Evolutionary conservation across 2,329 filamentous ascomycete genomes (phyloP).

Genomic region (Colletotrichum gloeosporioides): DNA sequence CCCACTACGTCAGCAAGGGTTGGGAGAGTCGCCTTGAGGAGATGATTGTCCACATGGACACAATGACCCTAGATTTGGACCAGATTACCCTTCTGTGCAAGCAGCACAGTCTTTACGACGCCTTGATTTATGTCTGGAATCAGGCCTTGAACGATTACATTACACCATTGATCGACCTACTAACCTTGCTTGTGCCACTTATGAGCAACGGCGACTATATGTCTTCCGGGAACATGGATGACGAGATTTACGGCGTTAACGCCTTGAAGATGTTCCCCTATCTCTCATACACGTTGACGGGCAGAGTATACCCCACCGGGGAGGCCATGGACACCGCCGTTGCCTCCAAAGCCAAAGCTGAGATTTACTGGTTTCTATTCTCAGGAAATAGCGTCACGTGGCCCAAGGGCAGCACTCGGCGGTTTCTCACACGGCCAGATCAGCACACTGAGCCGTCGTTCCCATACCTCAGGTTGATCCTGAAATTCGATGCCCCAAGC

Average conservation of each 20-base stretch:
- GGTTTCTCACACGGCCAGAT: constrained; percentile 65
- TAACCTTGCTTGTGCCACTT: constrained; percentile 69
- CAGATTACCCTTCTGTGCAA: constrained; percentile 91
- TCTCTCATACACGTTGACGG: constrained; percentile 88
- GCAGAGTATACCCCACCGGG: constrained; percentile 89
- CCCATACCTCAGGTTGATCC: constrained; percentile 81
- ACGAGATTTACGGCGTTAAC: constrained; percentile 69
- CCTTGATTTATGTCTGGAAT: constrained; percentile 96
- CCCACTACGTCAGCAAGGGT: constrained; percentile 78
- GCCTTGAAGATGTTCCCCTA: constrained; percentile 95
- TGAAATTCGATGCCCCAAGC: constrained; percentile 88
- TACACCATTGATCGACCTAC: constrained; percentile 84
- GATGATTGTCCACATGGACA: constrained; percentile 92
- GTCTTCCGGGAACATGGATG: constrained; percentile 59
- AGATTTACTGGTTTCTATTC: constrained; percentile 93
- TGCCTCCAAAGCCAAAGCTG: constrained; percentile 79
- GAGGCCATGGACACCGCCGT: constrained; percentile 74
- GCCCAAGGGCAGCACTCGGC: constrained; percentile 68
- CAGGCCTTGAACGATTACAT: constrained; percentile 88
- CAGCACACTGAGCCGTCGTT: constrained; percentile 74
- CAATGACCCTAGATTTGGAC: constrained; percentile 89
- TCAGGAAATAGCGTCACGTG: constrained; percentile 79
- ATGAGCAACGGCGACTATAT: constrained; percentile 60
- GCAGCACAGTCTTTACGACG: constrained; percentile 90
- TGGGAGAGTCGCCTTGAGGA: constrained; percentile 85